Evolutionary conservation across 2,329 filamentous ascomycete genomes (phyloP).

Genomic region (Microcyclosporella mali): DNA sequence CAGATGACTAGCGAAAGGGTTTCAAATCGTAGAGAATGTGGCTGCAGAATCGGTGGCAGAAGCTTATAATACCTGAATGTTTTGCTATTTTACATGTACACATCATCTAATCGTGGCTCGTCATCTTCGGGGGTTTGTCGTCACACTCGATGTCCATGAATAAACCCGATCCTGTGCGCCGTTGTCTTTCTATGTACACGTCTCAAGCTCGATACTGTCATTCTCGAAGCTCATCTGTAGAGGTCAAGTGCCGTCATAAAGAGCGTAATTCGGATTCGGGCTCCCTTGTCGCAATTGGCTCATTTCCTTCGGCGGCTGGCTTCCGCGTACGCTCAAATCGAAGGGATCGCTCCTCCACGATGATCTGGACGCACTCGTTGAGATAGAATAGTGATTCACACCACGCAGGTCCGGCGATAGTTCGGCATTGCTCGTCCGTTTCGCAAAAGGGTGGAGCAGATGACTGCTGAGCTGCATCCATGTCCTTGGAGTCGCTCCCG

Average conservation of each 20-base stretch:
- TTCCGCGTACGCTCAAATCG: slow-evolving; percentile 13
- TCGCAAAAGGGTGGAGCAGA: slow-evolving; percentile 11
- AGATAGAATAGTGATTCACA: slow-evolving; percentile 8
- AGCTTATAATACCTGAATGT: not conserved
- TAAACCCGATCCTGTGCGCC: no score
- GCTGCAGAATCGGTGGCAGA: slow-evolving; percentile 5
- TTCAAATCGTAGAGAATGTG: not conserved
- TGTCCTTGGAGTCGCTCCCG: slow-evolving; percentile 15
- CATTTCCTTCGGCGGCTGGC: not conserved
- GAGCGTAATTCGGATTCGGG: not conserved
- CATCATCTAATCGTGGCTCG: no score
- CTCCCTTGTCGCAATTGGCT: not conserved
- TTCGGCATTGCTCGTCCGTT: slow-evolving; percentile 2
- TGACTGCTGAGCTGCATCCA: no score
- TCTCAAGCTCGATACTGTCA: no score
- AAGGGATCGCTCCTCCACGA: slow-evolving; percentile 20
- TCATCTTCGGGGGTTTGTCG: no score
- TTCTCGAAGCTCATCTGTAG: not conserved
- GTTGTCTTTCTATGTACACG: no score
- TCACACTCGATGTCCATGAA: no score
- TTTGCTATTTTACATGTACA: not conserved
- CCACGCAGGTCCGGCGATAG: not conserved
- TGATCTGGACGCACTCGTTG: slow-evolving; percentile 7
- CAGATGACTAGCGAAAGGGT: slow-evolving; percentile 5
- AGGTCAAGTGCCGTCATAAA: slow-evolving; percentile 8